Conservation (phyloP, 495 filamentous ascomycete species). For the Umbilicaria muhlenbergii region DNA sequence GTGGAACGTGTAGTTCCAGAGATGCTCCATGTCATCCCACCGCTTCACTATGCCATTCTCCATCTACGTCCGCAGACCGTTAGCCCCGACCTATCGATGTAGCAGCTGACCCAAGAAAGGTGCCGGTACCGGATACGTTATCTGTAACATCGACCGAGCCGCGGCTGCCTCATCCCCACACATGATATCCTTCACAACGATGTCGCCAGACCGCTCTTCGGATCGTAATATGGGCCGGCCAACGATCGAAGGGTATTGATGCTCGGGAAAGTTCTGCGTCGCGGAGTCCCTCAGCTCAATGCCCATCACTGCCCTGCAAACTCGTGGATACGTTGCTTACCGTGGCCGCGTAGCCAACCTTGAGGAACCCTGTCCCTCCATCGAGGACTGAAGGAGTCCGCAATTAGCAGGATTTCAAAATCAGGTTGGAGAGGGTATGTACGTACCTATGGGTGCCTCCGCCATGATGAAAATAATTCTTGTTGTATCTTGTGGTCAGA, state of each 20-base stretch:
- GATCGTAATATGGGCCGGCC: slow-evolving; percentile 93
- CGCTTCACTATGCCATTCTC: slow-evolving; percentile 98
- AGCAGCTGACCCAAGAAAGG: neutral
- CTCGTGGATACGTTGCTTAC: slow-evolving; percentile 23
- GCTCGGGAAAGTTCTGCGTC: slow-evolving; percentile 86
- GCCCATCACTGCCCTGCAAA: neutral
- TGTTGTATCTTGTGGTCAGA: neutral
- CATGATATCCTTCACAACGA: slow-evolving; percentile 98
- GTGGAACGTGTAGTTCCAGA: slow-evolving; percentile 97
- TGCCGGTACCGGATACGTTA: slow-evolving; percentile 69
- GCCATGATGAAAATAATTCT: slow-evolving; percentile 32
- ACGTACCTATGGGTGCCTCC: slow-evolving; percentile 56
- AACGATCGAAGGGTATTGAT: slow-evolving; percentile 96
- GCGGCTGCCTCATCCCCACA: slow-evolving; percentile 96
- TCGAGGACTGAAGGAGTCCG: slow-evolving; percentile 61
- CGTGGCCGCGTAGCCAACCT: slow-evolving; percentile 93
- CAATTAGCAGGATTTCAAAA: slow-evolving; percentile 11
- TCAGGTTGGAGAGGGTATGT: neutral
- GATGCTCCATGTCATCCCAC: slow-evolving; percentile 99
- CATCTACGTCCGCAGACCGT: slow-evolving; percentile 43
- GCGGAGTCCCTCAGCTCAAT: neutral
- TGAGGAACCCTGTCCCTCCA: slow-evolving; percentile 98
- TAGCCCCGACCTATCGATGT: neutral
- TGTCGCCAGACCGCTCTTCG: slow-evolving; percentile 66
- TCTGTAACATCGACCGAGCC: slow-evolving; percentile 90